These are phyloP conservation scores for Ophiostoma perfectum DNA, from an alignment of 2,329 filamentous ascomycete species.

Conservation along the genomic window DNA sequence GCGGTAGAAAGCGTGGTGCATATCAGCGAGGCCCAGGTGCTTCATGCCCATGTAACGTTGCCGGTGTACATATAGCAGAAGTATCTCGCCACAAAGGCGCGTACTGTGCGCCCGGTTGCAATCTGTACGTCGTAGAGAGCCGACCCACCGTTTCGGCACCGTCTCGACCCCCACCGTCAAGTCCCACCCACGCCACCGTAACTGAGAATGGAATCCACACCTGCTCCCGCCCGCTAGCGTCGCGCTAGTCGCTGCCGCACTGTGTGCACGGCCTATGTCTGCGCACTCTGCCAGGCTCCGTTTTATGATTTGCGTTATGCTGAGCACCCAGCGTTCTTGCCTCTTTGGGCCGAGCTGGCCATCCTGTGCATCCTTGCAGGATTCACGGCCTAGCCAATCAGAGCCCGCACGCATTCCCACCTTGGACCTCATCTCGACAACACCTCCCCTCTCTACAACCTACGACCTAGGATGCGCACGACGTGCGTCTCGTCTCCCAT, in stretches of 20 bases:
- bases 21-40: no score
- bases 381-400: slow-evolving; percentile 9
- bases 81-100: no score
- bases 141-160: background rate
- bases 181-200: no score
- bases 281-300: background rate
- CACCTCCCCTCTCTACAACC: background rate
- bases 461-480: background rate
- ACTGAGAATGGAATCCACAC: no score
- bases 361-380: background rate
- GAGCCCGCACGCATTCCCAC: background rate
- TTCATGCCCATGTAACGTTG: slow-evolving; percentile 3
- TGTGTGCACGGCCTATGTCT: background rate
- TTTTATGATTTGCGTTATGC: background rate
- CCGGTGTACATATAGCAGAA: background rate
- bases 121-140: background rate
- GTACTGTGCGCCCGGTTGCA: background rate
- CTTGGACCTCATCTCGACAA: background rate
- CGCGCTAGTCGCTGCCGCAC: background rate
- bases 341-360: background rate
- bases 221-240: background rate
- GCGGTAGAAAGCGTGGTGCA: no score
- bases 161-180: background rate
- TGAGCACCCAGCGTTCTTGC: background rate
- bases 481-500: background rate